phyloP scores from a whole-genome alignment of 371 early-diverging fungal genomes.

The Chytridium lagenaria region DNA sequence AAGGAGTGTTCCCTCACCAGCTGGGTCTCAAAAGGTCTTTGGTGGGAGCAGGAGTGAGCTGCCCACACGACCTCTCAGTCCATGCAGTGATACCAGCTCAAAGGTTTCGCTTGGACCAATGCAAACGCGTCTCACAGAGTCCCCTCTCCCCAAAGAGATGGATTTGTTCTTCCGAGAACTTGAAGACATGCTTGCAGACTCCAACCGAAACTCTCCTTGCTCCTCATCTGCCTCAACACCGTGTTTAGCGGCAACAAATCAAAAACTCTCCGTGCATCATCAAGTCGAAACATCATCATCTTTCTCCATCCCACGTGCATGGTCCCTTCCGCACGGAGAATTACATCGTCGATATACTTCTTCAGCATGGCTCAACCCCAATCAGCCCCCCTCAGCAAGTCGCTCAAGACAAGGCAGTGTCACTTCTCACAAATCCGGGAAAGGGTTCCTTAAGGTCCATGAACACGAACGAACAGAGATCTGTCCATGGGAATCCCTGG shows the following conservation, averaged over 20 bases:
- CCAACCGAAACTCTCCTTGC: slow-evolving; percentile 1
- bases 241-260: not conserved
- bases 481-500: slow-evolving; percentile 13
- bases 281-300: not conserved
- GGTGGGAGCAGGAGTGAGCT: not conserved
- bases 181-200: slow-evolving; percentile 25
- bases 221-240: not conserved
- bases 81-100: slow-evolving; percentile 6
- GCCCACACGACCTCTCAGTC: not conserved
- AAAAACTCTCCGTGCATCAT: not conserved
- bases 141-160: slow-evolving; percentile 25
- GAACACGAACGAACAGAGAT: not conserved
- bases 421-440: not conserved
- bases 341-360: not conserved
- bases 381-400: not conserved
- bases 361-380: not conserved
- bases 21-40: not conserved
- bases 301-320: slow-evolving; percentile 13
- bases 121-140: slow-evolving; percentile 20
- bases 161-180: slow-evolving; percentile 31
- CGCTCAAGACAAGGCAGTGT: not conserved
- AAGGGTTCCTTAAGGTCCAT: not conserved
- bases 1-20: not conserved
- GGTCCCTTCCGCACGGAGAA: slow-evolving; percentile 19
- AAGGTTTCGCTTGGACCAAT: slow-evolving; percentile 13